Evolutionary conservation across 306 rosid species (phyloP).

Genomic region (Mucuna pruriens): DNA sequence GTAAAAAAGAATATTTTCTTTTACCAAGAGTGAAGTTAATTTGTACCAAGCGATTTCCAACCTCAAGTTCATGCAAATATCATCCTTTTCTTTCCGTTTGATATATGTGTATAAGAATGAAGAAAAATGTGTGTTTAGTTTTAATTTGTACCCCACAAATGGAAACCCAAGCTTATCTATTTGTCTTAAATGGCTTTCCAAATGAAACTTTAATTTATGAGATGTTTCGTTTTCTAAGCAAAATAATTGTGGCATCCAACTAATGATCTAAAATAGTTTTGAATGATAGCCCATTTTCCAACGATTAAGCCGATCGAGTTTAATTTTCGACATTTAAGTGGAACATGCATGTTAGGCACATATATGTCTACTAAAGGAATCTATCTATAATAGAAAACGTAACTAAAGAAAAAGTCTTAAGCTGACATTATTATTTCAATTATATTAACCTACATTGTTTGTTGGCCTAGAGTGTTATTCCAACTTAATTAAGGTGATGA

Average conservation of each 20-base stretch:
- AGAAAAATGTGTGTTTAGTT: slow-evolving; percentile 12
- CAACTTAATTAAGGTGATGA: slow-evolving; percentile 38
- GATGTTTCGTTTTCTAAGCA: background rate
- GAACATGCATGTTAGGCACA: slow-evolving; percentile 45
- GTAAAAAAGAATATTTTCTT: too few relatives aligned
- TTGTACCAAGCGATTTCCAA: slow-evolving; percentile 25
- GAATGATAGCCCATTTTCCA: slow-evolving; percentile 31
- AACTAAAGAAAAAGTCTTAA: background rate
- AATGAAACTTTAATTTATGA: slow-evolving; percentile 13
- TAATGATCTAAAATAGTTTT: slow-evolving; percentile 17
- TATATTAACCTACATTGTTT: slow-evolving; percentile 13
- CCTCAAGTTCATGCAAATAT: slow-evolving; percentile 43
- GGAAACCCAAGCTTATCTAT: background rate
- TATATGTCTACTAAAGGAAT: slow-evolving; percentile 36
- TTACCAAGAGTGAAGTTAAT: background rate
- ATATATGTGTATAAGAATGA: background rate
- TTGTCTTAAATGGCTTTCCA: slow-evolving; percentile 20
- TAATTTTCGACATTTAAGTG: slow-evolving; percentile 27
- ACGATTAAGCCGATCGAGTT: slow-evolving; percentile 7
- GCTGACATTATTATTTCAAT: slow-evolving; percentile 1
- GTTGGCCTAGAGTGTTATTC: slow-evolving; percentile 33
- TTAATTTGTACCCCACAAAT: slow-evolving; percentile 6
- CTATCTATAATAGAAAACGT: background rate
- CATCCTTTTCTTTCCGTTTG: slow-evolving; percentile 14
- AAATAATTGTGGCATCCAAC: slow-evolving; percentile 11